Conservation (phyloP, 257 asterid species). For the Phtheirospermum japonicum region DNA sequence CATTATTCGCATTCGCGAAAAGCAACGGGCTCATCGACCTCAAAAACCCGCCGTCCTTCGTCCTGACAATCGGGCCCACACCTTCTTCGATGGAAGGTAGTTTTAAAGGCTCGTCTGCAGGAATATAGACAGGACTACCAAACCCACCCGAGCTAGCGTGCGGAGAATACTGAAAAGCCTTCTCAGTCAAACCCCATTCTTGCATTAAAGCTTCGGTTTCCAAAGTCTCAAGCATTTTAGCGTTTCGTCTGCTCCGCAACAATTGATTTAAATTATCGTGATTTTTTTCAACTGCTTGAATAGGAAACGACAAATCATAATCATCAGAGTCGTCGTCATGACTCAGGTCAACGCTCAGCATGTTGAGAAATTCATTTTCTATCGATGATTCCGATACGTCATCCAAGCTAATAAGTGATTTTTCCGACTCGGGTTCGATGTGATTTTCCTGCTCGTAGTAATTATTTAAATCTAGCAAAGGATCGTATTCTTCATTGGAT, state of each 20-base stretch:
- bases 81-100: conserved; percentile 56
- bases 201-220: conserved; percentile 80
- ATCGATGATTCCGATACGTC: conserved; percentile 64
- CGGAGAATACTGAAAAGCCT: conserved; percentile 60
- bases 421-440: not conserved
- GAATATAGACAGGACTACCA: conserved; percentile 82
- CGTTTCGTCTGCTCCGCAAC: conserved; percentile 52
- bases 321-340: conserved; percentile 41
- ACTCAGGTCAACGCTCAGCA: conserved; percentile 48
- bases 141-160: conserved; percentile 59
- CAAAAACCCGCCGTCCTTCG: conserved; percentile 53
- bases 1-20: conserved; percentile 61
- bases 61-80: conserved; percentile 47
- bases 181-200: conserved; percentile 72
- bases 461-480: conserved; percentile 26
- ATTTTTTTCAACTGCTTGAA: conserved; percentile 42
- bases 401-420: conserved; percentile 57
- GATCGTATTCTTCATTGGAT: conserved; percentile 38
- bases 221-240: conserved; percentile 62
- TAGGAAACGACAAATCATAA: conserved; percentile 52
- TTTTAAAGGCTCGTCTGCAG: conserved; percentile 47
- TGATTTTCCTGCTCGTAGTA: conserved; percentile 35
- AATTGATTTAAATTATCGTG: conserved; percentile 34
- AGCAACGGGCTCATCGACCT: conserved; percentile 66
- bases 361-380: conserved; percentile 72